phyloP scores from a whole-genome alignment of 345 rosid genomes.

The Isatis tinctoria region DNA sequence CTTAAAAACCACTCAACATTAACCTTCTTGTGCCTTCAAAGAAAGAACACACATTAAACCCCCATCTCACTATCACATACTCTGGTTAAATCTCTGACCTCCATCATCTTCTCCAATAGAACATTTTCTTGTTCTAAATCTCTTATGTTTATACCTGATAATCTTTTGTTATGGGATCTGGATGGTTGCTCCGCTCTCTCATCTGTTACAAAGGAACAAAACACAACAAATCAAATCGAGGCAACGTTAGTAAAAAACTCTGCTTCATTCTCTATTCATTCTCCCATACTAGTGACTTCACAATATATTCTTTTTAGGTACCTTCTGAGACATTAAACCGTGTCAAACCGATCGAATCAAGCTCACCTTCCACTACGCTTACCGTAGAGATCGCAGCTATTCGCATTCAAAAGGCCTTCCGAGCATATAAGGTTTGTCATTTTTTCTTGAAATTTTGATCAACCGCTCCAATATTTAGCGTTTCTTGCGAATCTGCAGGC shows the following conservation, averaged over 20 bases:
- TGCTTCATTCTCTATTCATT: background rate
- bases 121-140: background rate
- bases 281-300: background rate
- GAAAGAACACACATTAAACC: constrained; percentile 5
- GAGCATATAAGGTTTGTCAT: constrained; percentile 43
- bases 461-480: background rate
- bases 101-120: background rate
- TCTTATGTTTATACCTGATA: background rate
- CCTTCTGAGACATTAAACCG: constrained; percentile 46
- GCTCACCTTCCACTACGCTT: constrained; percentile 6
- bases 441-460: background rate
- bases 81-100: background rate
- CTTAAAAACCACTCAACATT: constrained; percentile 25
- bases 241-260: constrained; percentile 38
- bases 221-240: constrained; percentile 37
- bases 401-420: constrained; percentile 65
- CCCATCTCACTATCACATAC: background rate
- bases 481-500: constrained; percentile 43
- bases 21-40: constrained; percentile 25
- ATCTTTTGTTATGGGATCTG: constrained; percentile 47
- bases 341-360: constrained; percentile 25
- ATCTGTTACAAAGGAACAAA: constrained; percentile 39
- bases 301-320: constrained; percentile 29
- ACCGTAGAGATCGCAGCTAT: constrained; percentile 43
- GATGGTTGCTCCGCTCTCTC: constrained; percentile 46